Conservation (phyloP, 306 rosid species). For the Delonix regia region DNA sequence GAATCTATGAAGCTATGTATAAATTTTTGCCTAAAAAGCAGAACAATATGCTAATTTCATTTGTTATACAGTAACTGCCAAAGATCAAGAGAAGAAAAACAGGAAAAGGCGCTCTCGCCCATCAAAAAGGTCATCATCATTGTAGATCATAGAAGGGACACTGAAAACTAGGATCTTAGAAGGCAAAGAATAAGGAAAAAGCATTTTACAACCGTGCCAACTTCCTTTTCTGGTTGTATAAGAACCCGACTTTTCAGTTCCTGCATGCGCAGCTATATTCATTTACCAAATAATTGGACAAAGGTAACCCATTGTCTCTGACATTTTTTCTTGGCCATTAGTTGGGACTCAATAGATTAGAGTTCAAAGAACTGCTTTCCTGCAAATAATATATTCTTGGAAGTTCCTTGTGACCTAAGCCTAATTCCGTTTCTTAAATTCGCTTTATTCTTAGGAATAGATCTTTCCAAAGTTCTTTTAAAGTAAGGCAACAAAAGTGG, state of each 20-base stretch:
- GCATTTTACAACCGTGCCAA: conserved; percentile 28
- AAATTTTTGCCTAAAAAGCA: neutral
- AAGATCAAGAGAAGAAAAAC: neutral
- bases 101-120: conserved; percentile 14
- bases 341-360: neutral
- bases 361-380: conserved; percentile 3
- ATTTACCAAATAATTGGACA: neutral
- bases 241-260: neutral
- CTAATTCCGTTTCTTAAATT: conserved; percentile 4
- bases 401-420: neutral
- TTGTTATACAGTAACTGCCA: neutral
- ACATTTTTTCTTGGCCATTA: no score
- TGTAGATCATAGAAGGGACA: conserved; percentile 26
- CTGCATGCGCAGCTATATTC: neutral
- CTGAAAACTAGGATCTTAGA: conserved; percentile 26
- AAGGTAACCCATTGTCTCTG: neutral
- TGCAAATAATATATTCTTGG: neutral
- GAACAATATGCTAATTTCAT: conserved; percentile 2
- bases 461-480: neutral
- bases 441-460: conserved; percentile 16
- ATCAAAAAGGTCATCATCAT: conserved; percentile 29
- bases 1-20: conserved; percentile 13
- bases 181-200: conserved; percentile 21
- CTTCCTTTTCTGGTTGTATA: conserved; percentile 13
- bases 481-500: neutral